Conservation (phyloP, 495 filamentous ascomycete genomes). For the Talaromyces nanjingensis region DNA sequence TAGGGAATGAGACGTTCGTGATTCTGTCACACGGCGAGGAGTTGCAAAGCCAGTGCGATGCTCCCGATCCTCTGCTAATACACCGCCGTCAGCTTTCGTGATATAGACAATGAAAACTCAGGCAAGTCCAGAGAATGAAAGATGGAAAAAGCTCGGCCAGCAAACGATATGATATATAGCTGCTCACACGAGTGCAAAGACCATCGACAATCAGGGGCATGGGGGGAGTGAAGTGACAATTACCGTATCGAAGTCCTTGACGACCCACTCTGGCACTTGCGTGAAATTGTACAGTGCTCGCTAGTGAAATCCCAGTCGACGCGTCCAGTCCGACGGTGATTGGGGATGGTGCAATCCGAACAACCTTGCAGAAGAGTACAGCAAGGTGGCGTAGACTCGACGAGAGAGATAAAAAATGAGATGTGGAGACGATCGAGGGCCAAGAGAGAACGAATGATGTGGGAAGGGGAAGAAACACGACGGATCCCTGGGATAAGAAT, state of each 20-base stretch:
- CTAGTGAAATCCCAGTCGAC: neutral
- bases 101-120: neutral
- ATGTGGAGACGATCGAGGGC: neutral
- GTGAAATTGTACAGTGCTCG: neutral
- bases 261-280: neutral
- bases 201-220: neutral
- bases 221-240: neutral
- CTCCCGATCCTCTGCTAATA: neutral
- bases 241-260: constrained; percentile 1
- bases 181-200: neutral
- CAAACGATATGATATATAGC: neutral
- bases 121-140: neutral
- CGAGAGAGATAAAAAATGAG: neutral
- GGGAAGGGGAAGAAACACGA: neutral
- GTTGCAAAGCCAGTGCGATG: neutral
- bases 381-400: neutral
- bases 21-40: neutral
- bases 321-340: neutral
- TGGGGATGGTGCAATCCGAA: neutral
- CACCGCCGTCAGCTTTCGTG: neutral
- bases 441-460: neutral
- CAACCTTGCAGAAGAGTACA: neutral
- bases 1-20: neutral
- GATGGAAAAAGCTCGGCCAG: neutral
- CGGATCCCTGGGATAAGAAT: constrained; percentile 4